phyloP scores from a whole-genome alignment of 2,329 filamentous ascomycete species.

The Nigrospora sphaerica region DNA sequence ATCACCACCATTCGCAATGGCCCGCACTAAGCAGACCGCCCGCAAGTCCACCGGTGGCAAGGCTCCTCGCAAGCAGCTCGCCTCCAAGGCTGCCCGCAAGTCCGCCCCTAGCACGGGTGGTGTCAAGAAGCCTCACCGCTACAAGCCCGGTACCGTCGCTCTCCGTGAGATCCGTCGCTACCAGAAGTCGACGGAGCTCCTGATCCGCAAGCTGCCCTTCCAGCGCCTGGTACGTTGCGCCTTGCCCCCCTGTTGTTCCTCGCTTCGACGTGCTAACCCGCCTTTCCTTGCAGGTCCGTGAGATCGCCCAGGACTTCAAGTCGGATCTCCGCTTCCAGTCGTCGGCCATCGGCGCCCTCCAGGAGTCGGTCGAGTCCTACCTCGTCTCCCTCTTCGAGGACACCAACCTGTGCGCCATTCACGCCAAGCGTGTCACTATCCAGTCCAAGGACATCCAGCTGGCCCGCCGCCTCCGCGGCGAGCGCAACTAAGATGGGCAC shows the following conservation, averaged over 20 bases:
- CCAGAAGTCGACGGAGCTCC: conserved; percentile 93
- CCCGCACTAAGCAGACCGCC: conserved; percentile 60
- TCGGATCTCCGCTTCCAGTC: conserved; percentile 96
- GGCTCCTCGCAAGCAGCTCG: conserved; percentile 89
- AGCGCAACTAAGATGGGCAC: conserved; percentile 63
- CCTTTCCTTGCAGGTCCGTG: conserved; percentile 54
- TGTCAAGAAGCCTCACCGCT: conserved; percentile 91
- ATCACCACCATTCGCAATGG: conserved; percentile 41
- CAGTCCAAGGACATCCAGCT: conserved; percentile 97
- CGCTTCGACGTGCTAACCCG: not conserved
- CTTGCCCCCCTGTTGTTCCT: not conserved
- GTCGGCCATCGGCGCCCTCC: conserved; percentile 91
- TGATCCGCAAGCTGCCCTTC: conserved; percentile 97
- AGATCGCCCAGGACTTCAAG: conserved; percentile 95
- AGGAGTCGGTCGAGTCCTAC: conserved; percentile 98
- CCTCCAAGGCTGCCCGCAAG: conserved; percentile 98
- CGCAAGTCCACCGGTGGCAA: conserved; percentile 76
- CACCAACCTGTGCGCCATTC: conserved; percentile 96
- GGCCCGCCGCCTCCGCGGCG: conserved; percentile 87
- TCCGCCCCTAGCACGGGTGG: conserved; percentile 92
- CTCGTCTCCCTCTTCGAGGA: conserved; percentile 97
- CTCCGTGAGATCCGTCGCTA: conserved; percentile 98
- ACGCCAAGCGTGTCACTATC: conserved; percentile 99
- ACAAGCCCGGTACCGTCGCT: conserved; percentile 92
- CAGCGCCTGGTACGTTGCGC: conserved; percentile 67